phyloP scores from a whole-genome alignment of 768 basidiomycete species.

The Chlorophyllum brunneum region DNA sequence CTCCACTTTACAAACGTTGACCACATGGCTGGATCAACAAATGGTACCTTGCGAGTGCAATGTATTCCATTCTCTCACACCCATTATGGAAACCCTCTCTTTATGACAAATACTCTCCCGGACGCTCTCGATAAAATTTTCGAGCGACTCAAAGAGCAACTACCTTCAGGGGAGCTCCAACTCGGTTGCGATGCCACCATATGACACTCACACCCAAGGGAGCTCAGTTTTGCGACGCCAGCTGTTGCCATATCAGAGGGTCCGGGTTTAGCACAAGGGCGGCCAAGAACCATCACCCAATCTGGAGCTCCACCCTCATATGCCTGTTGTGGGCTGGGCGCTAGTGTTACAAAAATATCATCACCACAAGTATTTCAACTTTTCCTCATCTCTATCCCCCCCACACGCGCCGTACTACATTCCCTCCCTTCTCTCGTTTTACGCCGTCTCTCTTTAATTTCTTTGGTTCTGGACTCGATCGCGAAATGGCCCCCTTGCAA shows the following conservation, averaged over 20 bases:
- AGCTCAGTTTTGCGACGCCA: not conserved
- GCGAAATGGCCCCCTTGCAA: not conserved
- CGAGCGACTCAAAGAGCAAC: too few relatives aligned
- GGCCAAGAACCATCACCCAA: conserved; percentile 2
- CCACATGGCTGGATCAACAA: too few relatives aligned
- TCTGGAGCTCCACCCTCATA: not conserved
- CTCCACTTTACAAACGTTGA: too few relatives aligned
- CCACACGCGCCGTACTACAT: not conserved
- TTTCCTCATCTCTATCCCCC: not conserved
- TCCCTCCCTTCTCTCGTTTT: not conserved
- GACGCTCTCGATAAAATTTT: too few relatives aligned
- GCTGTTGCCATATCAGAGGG: not conserved
- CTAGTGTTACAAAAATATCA: not conserved
- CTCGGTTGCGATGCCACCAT: not conserved
- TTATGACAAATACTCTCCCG: too few relatives aligned
- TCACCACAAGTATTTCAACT: not conserved
- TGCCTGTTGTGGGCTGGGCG: not conserved
- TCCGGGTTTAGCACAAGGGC: not conserved
- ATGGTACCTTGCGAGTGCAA: too few relatives aligned
- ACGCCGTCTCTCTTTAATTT: not conserved
- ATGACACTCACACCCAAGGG: not conserved
- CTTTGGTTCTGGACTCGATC: not conserved
- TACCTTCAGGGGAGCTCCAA: too few relatives aligned
- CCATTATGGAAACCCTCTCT: too few relatives aligned
- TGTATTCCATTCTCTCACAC: too few relatives aligned